Conservation (phyloP, 2,329 filamentous ascomycete species). For the Fusarium beomiforme region DNA sequence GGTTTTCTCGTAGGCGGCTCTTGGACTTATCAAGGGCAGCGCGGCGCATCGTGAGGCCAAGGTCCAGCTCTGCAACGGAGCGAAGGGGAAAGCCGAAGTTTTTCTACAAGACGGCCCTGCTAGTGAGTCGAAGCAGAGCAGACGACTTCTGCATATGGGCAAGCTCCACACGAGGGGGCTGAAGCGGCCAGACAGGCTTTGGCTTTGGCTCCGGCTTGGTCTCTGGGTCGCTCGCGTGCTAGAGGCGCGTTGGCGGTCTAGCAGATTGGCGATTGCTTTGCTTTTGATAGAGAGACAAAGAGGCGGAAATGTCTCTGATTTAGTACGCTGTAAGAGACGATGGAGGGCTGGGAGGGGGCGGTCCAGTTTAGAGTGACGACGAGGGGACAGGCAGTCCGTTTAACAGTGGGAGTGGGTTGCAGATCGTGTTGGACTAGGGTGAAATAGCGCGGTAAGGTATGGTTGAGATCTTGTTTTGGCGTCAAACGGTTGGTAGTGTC, state of each 20-base stretch:
- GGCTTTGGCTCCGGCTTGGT: neutral
- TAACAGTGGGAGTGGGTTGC: conserved; percentile 24
- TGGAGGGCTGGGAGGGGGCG: neutral
- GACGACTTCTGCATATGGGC: conserved; percentile 38
- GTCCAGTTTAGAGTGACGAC: conserved; percentile 8
- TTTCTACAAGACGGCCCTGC: conserved; percentile 32
- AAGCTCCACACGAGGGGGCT: conserved; percentile 24
- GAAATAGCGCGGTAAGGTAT: conserved; percentile 6
- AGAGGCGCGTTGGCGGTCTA: conserved; percentile 29
- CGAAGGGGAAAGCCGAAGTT: conserved; percentile 18
- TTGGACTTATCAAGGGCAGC: conserved; percentile 26
- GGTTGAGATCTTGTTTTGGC: neutral
- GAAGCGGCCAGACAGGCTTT: conserved; percentile 7
- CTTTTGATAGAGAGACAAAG: conserved; percentile 41
- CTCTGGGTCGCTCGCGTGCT: conserved; percentile 30
- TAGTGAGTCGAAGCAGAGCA: conserved; percentile 5
- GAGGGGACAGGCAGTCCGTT: neutral
- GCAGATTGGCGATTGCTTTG: conserved; percentile 32
- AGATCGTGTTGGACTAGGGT: conserved; percentile 9
- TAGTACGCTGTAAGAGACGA: conserved; percentile 19
- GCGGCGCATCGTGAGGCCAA: conserved; percentile 40
- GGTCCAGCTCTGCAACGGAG: conserved; percentile 1
- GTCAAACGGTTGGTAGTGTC: conserved; percentile 20
- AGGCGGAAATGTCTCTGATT: conserved; percentile 32
- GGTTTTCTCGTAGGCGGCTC: conserved; percentile 31